Conservation (phyloP, 2,329 filamentous ascomycete species). For the Ophiostoma piceae region DNA sequence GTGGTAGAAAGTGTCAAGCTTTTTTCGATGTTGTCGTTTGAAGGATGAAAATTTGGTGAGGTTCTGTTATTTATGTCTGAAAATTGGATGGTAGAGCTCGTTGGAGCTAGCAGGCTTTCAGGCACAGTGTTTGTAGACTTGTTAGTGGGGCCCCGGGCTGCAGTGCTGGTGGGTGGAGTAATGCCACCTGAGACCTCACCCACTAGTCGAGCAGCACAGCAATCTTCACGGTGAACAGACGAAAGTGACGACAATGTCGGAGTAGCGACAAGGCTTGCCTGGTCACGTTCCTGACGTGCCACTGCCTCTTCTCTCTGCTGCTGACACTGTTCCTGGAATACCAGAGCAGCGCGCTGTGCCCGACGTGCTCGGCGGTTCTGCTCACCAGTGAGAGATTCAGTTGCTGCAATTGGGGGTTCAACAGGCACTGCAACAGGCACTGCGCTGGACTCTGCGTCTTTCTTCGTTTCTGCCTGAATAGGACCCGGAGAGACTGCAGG, state of each 20-base stretch:
- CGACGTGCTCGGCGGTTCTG: constrained; percentile 25
- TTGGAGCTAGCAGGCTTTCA: not conserved
- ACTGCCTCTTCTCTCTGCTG: constrained; percentile 23
- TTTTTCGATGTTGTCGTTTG: not conserved
- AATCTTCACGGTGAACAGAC: not conserved
- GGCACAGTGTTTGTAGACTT: not conserved
- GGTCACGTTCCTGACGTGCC: constrained; percentile 21
- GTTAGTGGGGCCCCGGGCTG: not conserved
- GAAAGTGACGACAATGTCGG: not conserved
- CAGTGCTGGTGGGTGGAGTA: not conserved
- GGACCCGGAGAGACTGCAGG: not conserved
- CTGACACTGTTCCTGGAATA: constrained; percentile 26
- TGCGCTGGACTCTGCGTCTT: not conserved
- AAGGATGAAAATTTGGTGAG: not conserved
- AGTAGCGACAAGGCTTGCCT: not conserved
- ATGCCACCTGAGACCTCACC: not conserved
- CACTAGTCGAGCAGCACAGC: not conserved
- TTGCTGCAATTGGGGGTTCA: not conserved
- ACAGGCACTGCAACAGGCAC: not conserved
- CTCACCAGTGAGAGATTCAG: constrained; percentile 4
- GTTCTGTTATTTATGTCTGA: not conserved
- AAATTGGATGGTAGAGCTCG: not conserved
- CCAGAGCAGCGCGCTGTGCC: constrained; percentile 25
- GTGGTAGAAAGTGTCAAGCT: not conserved
- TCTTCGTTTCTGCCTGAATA: not conserved